phyloP scores from a whole-genome alignment of 2,329 filamentous ascomycete genomes.

The Ilyonectria destructans region DNA sequence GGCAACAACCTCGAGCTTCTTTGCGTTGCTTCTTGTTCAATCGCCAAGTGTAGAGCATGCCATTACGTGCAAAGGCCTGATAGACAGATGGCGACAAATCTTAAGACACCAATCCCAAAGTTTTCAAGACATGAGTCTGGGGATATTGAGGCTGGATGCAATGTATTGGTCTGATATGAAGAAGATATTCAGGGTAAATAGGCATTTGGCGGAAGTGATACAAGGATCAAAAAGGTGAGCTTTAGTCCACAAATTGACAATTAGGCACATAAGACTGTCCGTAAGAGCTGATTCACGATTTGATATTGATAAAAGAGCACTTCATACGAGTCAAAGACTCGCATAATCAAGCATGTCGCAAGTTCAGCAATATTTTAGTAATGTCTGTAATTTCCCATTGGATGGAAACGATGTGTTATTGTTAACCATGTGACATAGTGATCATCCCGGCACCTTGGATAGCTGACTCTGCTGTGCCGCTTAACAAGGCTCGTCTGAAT shows the following conservation, averaged over 20 bases:
- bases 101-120: conserved; percentile 9
- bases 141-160: conserved; percentile 5
- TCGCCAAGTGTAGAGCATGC: conserved; percentile 10
- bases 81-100: conserved; percentile 8
- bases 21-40: conserved; percentile 3
- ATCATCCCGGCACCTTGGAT: too few species aligned
- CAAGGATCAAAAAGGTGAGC: not conserved
- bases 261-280: too few species aligned
- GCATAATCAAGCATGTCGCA: not conserved
- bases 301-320: too few species aligned
- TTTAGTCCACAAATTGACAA: too few species aligned
- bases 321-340: too few species aligned
- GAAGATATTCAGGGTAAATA: conserved; percentile 2
- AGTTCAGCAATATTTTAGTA: not conserved
- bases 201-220: not conserved
- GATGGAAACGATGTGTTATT: too few species aligned
- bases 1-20: conserved; percentile 6
- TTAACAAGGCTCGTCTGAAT: too few species aligned
- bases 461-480: too few species aligned
- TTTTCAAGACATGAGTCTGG: conserved; percentile 10
- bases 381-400: too few species aligned
- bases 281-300: too few species aligned
- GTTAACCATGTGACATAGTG: too few species aligned
- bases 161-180: conserved; percentile 12
- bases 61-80: not conserved